Evolutionary conservation across 2,329 filamentous ascomycete genomes (phyloP).

Genomic region (Tricladium varicosporioides): DNA sequence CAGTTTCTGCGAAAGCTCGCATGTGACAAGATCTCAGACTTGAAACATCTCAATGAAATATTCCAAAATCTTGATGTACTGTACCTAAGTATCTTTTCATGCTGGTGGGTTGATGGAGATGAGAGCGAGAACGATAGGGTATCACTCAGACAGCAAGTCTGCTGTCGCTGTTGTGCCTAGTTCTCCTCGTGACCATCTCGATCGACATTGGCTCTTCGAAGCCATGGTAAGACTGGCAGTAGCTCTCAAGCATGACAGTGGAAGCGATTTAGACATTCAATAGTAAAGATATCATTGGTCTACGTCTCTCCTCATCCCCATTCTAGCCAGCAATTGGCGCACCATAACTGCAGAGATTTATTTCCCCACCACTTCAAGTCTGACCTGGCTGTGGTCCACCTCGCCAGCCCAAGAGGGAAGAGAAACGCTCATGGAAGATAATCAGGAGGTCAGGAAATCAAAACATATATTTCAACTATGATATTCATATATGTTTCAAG

Average conservation of each 20-base stretch:
- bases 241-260: neutral
- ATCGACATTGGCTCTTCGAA: neutral
- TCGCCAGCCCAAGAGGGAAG: neutral
- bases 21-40: neutral
- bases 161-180: no score
- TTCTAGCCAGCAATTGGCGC: neutral
- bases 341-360: neutral
- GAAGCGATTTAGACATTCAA: neutral
- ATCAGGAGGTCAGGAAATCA: neutral
- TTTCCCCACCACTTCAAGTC: neutral
- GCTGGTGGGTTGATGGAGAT: neutral
- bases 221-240: neutral
- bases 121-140: no score
- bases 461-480: neutral
- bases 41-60: neutral
- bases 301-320: neutral
- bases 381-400: neutral
- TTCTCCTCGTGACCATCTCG: neutral
- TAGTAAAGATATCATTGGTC: neutral
- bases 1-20: neutral
- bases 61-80: neutral
- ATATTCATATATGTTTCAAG: conserved; percentile 4
- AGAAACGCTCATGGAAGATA: neutral
- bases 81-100: neutral
- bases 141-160: no score